phyloP scores from a whole-genome alignment of 1,284 basidiomycete species.

The Cutaneotrichosporon dermatis region DNA sequence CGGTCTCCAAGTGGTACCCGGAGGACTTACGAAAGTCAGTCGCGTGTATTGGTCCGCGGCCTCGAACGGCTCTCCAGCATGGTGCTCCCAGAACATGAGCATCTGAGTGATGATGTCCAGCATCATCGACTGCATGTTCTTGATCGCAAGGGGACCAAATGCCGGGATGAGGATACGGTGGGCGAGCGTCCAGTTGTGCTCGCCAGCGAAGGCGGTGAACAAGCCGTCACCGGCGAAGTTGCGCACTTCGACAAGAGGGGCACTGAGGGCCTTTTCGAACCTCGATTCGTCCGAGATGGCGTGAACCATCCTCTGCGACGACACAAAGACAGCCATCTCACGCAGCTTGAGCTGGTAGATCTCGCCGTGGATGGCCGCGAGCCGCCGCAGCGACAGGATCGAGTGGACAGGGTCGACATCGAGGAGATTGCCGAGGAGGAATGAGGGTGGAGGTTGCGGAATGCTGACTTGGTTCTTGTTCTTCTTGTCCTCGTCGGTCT shows the following conservation, averaged over 20 bases:
- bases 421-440: conserved; percentile 47
- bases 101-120: conserved; percentile 55
- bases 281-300: conserved; percentile 53
- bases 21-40: conserved; percentile 15
- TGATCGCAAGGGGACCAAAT: conserved; percentile 54
- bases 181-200: conserved; percentile 53
- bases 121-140: conserved; percentile 53
- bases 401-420: conserved; percentile 19
- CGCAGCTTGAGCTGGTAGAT: conserved; percentile 15
- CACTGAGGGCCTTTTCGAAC: conserved; percentile 51
- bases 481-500: no score
- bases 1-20: no score
- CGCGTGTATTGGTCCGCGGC: conserved; percentile 17
- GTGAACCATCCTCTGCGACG: conserved; percentile 50
- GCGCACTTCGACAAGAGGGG: conserved; percentile 49
- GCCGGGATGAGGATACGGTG: conserved; percentile 58
- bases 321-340: conserved; percentile 38
- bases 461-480: background rate
- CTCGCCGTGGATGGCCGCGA: conserved; percentile 27
- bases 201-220: conserved; percentile 48
- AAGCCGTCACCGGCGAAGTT: conserved; percentile 52
- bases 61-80: conserved; percentile 19
- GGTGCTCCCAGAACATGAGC: conserved; percentile 29
- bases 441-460: conserved; percentile 13
- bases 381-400: conserved; percentile 44